These are phyloP conservation scores for Canavalia gladiata DNA, from an alignment of 306 rosid genomes.

Conservation along the genomic window DNA sequence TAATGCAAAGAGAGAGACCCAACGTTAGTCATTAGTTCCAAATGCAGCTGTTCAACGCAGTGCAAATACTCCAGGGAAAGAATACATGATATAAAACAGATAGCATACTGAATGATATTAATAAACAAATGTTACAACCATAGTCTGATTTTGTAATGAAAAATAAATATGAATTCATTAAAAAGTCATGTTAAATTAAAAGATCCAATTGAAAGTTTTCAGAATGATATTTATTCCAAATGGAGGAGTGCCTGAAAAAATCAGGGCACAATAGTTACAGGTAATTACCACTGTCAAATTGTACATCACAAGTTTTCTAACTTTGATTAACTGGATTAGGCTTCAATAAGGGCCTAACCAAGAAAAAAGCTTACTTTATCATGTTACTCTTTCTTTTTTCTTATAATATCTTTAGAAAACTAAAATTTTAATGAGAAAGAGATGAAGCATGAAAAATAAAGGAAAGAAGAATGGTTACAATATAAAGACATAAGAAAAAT, in stretches of 20 bases:
- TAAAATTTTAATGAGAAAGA: background rate
- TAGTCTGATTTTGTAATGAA: no score
- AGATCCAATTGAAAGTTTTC: background rate
- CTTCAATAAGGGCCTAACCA: constrained; percentile 27
- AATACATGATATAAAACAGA: constrained; percentile 23
- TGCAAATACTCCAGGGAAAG: constrained; percentile 1
- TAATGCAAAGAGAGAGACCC: background rate
- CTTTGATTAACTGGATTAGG: background rate
- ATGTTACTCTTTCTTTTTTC: background rate
- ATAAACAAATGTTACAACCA: background rate
- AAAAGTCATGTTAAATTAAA: background rate
- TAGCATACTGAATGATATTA: constrained; percentile 7
- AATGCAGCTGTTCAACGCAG: constrained; percentile 17
- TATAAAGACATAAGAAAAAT: background rate
- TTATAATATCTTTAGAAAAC: background rate
- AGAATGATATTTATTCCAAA: background rate
- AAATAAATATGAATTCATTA: background rate
- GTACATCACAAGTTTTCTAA: background rate
- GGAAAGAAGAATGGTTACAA: background rate
- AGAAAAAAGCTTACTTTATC: background rate
- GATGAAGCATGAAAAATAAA: constrained; percentile 6
- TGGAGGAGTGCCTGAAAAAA: background rate
- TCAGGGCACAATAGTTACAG: background rate
- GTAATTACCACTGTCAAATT: constrained; percentile 5
- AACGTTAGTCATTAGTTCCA: constrained; percentile 2